These are phyloP conservation scores for Rhododendron ferrugineum DNA, from an alignment of 148 eudicot genomes.

Conservation along the genomic window DNA sequence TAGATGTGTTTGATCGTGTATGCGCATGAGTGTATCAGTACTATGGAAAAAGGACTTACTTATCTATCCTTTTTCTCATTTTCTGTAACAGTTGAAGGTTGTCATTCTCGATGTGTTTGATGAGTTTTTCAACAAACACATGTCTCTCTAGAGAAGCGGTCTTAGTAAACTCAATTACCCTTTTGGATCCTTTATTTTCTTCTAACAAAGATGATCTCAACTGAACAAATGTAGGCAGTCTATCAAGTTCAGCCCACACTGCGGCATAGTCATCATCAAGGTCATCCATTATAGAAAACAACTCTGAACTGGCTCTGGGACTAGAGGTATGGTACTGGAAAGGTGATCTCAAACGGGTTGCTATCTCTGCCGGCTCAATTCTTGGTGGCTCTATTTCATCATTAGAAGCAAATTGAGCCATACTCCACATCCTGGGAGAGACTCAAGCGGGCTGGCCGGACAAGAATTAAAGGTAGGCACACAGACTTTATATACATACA, in stretches of 20 bases:
- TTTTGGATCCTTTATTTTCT: constrained; percentile 34
- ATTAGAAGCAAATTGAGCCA: constrained; percentile 35
- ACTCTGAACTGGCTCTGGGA: constrained; percentile 28
- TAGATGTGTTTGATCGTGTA: background rate
- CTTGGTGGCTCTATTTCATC: constrained; percentile 37
- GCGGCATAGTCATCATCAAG: constrained; percentile 35
- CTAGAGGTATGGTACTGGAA: constrained; percentile 31
- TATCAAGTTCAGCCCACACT: constrained; percentile 55
- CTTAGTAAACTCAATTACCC: constrained; percentile 52
- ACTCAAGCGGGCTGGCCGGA: background rate
- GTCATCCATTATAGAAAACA: constrained; percentile 27
- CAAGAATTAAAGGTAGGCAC: background rate
- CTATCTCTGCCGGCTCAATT: constrained; percentile 36
- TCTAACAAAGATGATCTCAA: constrained; percentile 57
- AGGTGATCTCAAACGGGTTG: constrained; percentile 40
- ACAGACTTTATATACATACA: background rate
- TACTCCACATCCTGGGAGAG: constrained; percentile 4
- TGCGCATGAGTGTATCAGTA: background rate
- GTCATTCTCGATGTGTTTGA: constrained; percentile 71
- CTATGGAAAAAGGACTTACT: constrained; percentile 32
- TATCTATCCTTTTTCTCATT: constrained; percentile 65
- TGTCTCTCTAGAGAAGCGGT: constrained; percentile 60
- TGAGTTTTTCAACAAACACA: constrained; percentile 68
- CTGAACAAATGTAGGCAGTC: constrained; percentile 65
- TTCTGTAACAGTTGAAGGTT: constrained; percentile 70